Conservation (phyloP, 208 protist genomes). For the Trypanosoma platydactyli region DNA sequence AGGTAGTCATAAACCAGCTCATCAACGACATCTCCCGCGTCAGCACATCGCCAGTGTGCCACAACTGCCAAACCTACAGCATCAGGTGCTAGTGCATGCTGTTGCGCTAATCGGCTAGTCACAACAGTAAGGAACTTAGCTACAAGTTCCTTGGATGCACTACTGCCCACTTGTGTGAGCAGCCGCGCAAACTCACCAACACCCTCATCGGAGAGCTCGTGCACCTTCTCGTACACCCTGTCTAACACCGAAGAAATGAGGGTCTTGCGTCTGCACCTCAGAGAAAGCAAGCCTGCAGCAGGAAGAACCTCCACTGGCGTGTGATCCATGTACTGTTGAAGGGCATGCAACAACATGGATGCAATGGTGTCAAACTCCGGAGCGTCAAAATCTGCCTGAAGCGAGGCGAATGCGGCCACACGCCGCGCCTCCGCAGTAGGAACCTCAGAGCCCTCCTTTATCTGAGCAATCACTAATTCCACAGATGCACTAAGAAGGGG, state of each 20-base stretch:
- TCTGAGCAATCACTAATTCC: constrained; percentile 2
- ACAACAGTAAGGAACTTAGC: constrained; percentile 7
- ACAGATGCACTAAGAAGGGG: constrained; percentile 21
- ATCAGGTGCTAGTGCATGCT: constrained; percentile 22
- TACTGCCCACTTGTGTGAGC: background rate
- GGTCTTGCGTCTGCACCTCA: background rate
- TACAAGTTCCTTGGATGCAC: constrained; percentile 4
- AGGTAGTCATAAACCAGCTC: constrained; percentile 17
- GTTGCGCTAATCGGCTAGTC: background rate
- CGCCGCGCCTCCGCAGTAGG: background rate
- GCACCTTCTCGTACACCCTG: background rate
- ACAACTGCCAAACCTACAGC: constrained; percentile 25
- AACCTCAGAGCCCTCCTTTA: background rate
- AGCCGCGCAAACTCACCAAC: constrained; percentile 10
- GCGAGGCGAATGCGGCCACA: constrained; percentile 22
- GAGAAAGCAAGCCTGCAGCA: constrained; percentile 13
- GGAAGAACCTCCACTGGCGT: constrained; percentile 18
- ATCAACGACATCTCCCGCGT: background rate
- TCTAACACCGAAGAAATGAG: constrained; percentile 7
- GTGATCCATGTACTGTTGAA: constrained; percentile 14
- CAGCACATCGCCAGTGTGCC: constrained; percentile 10
- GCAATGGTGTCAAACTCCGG: constrained; percentile 43
- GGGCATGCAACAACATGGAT: constrained; percentile 26
- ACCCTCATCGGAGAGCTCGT: constrained; percentile 17
- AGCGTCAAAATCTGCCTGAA: constrained; percentile 38